These are phyloP conservation scores for Aaosphaeria pasadenensis DNA, from an alignment of 2,329 filamentous ascomycete genomes.

Conservation along the genomic window DNA sequence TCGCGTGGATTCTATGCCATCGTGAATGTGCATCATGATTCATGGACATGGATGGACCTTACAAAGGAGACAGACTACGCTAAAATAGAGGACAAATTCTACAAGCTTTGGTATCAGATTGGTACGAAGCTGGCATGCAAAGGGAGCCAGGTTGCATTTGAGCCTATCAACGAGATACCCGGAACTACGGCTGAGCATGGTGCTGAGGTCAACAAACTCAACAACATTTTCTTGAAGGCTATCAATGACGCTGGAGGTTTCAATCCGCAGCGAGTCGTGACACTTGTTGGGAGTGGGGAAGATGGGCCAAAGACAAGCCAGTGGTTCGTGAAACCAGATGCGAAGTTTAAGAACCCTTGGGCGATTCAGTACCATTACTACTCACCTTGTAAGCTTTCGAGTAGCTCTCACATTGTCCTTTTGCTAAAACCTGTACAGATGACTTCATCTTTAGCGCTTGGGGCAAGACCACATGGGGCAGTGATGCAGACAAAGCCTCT, in stretches of 20 bases:
- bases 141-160: slow-evolving; percentile 53
- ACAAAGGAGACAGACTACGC: slow-evolving; percentile 48
- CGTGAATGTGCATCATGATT: slow-evolving; percentile 60
- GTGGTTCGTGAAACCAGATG: slow-evolving; percentile 52
- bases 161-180: slow-evolving; percentile 60
- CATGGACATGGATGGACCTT: slow-evolving; percentile 58
- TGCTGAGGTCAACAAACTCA: slow-evolving; percentile 53
- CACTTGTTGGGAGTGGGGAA: slow-evolving; percentile 51
- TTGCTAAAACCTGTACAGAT: slow-evolving; percentile 9
- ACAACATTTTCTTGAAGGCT: slow-evolving; percentile 55
- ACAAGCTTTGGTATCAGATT: slow-evolving; percentile 58
- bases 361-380: slow-evolving; percentile 63
- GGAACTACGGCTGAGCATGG: slow-evolving; percentile 52
- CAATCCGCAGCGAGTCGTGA: slow-evolving; percentile 56
- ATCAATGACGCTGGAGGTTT: slow-evolving; percentile 55
- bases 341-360: slow-evolving; percentile 53
- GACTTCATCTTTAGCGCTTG: slow-evolving; percentile 45
- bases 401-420: background rate
- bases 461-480: slow-evolving; percentile 62
- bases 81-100: slow-evolving; percentile 56
- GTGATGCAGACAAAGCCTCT: slow-evolving; percentile 50
- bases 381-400: slow-evolving; percentile 46
- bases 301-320: slow-evolving; percentile 53
- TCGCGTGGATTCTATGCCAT: slow-evolving; percentile 51
- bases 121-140: slow-evolving; percentile 55